phyloP scores from a whole-genome alignment of 2,329 filamentous ascomycete genomes.

The Chrysoporthe austroafricana region DNA sequence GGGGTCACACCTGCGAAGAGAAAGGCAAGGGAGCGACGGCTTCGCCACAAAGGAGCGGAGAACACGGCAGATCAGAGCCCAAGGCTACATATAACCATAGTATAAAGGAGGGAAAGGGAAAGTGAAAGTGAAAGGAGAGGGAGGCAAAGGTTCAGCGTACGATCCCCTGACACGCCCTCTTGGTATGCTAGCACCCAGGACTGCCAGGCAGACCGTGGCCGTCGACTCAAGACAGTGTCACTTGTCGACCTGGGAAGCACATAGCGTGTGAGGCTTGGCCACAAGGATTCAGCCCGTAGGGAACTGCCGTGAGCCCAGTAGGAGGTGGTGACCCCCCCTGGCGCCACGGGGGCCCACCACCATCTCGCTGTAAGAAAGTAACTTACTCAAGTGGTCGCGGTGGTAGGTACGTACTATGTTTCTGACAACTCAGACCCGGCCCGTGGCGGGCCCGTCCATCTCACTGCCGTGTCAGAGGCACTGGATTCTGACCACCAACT shows the following conservation, averaged over 20 bases:
- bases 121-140: no score
- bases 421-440: neutral
- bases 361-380: neutral
- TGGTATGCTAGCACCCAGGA: neutral
- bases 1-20: no score
- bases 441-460: neutral
- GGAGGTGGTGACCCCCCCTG: neutral
- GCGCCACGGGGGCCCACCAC: neutral
- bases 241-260: neutral
- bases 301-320: neutral
- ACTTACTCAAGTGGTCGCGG: no score
- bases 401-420: neutral
- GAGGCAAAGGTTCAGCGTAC: no score
- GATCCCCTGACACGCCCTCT: neutral
- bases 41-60: no score
- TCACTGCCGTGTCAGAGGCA: neutral
- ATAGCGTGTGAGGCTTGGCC: conserved; percentile 1
- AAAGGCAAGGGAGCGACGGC: no score
- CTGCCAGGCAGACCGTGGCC: neutral
- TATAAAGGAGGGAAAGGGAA: no score
- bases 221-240: neutral
- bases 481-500: neutral
- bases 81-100: no score
- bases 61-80: no score
- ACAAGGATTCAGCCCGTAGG: neutral